phyloP scores from a whole-genome alignment of 2,329 filamentous ascomycete species.

The Cercospora sojina region DNA sequence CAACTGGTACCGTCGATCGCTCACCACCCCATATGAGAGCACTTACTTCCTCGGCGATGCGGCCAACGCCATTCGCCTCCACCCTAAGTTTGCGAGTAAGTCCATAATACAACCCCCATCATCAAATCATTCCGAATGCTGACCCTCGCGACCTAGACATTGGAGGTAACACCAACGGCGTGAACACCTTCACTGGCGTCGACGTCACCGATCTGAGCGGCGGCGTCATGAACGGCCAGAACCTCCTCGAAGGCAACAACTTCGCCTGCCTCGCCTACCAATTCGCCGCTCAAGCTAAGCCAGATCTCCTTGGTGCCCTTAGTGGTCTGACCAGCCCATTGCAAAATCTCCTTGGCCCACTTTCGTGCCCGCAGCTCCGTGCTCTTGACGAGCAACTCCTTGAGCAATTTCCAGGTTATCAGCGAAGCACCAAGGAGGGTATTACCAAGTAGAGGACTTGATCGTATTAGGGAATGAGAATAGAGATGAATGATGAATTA shows the following conservation, averaged over 20 bases:
- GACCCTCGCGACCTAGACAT: constrained; percentile 18
- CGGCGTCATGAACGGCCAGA: constrained; percentile 44
- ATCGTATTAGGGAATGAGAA: too few species aligned
- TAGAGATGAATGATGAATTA: neutral
- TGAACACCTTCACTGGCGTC: constrained; percentile 40
- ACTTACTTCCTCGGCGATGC: constrained; percentile 33
- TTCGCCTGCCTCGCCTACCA: constrained; percentile 41
- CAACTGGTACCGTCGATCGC: constrained; percentile 35
- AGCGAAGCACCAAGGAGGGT: constrained; percentile 5
- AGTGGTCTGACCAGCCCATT: constrained; percentile 16
- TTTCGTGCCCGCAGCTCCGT: constrained; percentile 33
- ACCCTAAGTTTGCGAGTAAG: constrained; percentile 35
- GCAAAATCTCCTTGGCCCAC: constrained; percentile 14
- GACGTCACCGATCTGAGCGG: constrained; percentile 40
- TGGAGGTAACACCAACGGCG: constrained; percentile 40
- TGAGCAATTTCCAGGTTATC: constrained; percentile 34
- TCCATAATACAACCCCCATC: neutral
- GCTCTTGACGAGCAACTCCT: constrained; percentile 31
- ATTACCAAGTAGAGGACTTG: neutral
- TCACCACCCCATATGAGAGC: constrained; percentile 34
- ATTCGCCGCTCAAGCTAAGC: constrained; percentile 37
- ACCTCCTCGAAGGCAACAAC: constrained; percentile 37
- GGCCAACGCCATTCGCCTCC: constrained; percentile 23
- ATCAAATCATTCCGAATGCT: neutral
- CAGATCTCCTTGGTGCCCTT: constrained; percentile 20